phyloP scores from a whole-genome alignment of 1,284 basidiomycete species.

The Schizopora paradoxa region DNA sequence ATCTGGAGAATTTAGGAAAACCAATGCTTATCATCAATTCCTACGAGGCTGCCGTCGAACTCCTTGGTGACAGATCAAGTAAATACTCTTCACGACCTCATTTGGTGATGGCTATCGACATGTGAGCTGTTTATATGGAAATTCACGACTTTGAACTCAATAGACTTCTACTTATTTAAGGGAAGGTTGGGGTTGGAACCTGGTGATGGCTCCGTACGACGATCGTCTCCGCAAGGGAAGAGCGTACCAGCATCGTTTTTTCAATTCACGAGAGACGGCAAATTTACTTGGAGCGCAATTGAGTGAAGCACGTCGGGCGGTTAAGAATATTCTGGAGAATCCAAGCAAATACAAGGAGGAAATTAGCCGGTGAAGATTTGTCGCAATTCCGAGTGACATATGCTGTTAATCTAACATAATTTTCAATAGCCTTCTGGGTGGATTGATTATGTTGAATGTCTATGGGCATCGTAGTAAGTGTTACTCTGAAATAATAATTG shows the following conservation, averaged over 20 bases:
- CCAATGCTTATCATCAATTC: conserved; percentile 10
- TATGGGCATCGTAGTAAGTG: conserved; percentile 12
- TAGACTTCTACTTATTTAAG: no score
- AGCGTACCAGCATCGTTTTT: not conserved
- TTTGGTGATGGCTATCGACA: not conserved
- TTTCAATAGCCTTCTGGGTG: not conserved
- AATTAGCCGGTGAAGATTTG: not conserved
- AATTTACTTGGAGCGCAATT: not conserved
- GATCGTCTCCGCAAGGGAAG: not conserved
- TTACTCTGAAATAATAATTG: no score
- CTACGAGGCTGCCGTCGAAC: conserved; percentile 7
- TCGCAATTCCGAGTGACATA: no score
- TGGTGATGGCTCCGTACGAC: not conserved
- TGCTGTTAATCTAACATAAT: not conserved
- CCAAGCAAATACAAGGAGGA: not conserved
- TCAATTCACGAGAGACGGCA: not conserved
- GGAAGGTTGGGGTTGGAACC: not conserved
- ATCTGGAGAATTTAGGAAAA: conserved; percentile 8
- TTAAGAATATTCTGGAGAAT: not conserved
- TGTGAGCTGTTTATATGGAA: no score
- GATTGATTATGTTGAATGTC: conserved; percentile 3
- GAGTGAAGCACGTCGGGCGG: not conserved
- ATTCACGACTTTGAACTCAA: no score
- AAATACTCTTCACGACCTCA: conserved; percentile 10
- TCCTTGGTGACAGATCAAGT: conserved; percentile 4